Evolutionary conservation across 2,329 filamentous ascomycete genomes (phyloP), one percentile per base, ranked within the genome.

Genomic region (Nigrospora oryzae): DNA sequence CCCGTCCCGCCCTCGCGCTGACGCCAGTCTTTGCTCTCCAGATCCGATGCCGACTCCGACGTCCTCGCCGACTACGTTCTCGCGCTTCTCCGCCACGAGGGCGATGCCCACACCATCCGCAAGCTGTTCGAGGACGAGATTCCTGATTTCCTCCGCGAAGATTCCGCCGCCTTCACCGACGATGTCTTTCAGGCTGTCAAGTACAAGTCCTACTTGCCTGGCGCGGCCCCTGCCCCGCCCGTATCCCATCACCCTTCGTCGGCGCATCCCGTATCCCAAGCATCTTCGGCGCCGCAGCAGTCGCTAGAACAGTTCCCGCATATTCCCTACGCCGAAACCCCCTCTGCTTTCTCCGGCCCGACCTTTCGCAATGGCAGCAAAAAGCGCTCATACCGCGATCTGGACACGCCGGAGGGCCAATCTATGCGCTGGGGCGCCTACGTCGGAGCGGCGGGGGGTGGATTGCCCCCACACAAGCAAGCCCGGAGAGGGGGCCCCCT

Each of bases 21-120:
- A 47, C 31, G 10, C 8, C 16, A 34, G 13, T 33, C 37, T 39
- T 16, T 45, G 17, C 38, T n/a, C 31, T 40, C 28, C 50, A 88
- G 85, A 43, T 87, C 84, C 28, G 86, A 90, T 56, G 86, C 85
- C 42, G 87, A 93, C 60, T 78, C 83, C 31, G 86, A 89, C 56
- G 85, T 91, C 5, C 79, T 93, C 3, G 86, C 86, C 39, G 87
- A 93, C 55, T 93, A 90, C 60, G 83, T 91, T n/a, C 73, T 90
- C 49, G 86, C 85, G 7, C 75, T 93, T 16, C 67, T 91, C 38
- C 77, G 79, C 44, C 81, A 85, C 49, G 84, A 89, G 51, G 83
- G 83, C 49, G 72, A 79, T 42, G 68, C 75, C 36, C 71, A 74
- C n/a, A 71, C 77, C 16, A 81, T 89, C 44, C 77, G 80, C 56